Evolutionary conservation across 129 eudicot species (phyloP).

Genomic region (Flaveria sonorensis): DNA sequence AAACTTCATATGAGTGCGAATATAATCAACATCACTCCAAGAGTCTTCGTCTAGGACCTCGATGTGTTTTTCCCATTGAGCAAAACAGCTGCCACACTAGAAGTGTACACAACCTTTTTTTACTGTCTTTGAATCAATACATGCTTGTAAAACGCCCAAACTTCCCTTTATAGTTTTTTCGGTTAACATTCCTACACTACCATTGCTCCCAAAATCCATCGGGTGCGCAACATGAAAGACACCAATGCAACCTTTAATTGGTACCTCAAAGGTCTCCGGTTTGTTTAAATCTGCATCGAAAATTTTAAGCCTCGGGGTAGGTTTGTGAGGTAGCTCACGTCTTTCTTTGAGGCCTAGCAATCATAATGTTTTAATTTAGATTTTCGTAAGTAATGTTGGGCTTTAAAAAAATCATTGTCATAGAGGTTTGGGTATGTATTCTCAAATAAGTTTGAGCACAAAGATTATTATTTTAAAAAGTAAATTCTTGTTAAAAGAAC

Average conservation of each 20-base stretch:
- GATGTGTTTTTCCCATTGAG: slow-evolving; percentile 1
- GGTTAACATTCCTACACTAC: slow-evolving; percentile 25
- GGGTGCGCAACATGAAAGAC: slow-evolving; percentile 66
- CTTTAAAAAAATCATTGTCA: too few relatives aligned
- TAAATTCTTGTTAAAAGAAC: too few relatives aligned
- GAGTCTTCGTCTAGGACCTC: slow-evolving; percentile 41
- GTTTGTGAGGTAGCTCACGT: slow-evolving; percentile 50
- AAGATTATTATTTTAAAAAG: too few relatives aligned
- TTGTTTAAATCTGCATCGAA: slow-evolving; percentile 51
- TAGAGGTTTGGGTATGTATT: too few relatives aligned
- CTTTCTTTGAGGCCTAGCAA: slow-evolving; percentile 32
- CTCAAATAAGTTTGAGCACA: too few relatives aligned
- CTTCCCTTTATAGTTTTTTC: slow-evolving; percentile 28
- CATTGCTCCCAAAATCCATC: slow-evolving; percentile 31
- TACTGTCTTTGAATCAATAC: slow-evolving; percentile 52
- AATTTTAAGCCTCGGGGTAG: slow-evolving; percentile 45
- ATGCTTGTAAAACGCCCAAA: slow-evolving; percentile 46
- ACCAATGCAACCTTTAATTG: slow-evolving; percentile 57
- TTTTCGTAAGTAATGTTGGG: background rate
- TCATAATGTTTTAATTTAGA: background rate
- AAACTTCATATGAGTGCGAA: background rate
- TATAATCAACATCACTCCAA: slow-evolving; percentile 48
- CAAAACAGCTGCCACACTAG: slow-evolving; percentile 36
- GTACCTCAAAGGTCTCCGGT: slow-evolving; percentile 44
- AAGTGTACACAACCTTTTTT: slow-evolving; percentile 50